Evolutionary conservation across 306 rosid genomes (phyloP).

Genomic region (Begonia loranthoides): DNA sequence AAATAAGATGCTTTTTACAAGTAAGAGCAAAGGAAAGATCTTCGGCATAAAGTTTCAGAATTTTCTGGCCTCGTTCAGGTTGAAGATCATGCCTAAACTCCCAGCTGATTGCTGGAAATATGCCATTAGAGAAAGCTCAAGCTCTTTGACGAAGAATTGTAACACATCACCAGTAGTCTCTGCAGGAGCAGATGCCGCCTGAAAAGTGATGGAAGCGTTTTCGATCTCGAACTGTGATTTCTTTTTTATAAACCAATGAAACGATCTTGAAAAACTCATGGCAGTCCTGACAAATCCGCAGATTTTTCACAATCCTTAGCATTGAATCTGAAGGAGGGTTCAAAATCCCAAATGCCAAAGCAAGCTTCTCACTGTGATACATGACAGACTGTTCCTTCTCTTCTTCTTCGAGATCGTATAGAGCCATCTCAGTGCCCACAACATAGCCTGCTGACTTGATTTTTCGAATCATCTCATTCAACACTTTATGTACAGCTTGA

Average conservation of each 20-base stretch:
- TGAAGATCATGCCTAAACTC: too few relatives aligned
- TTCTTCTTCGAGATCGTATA: conserved; percentile 10
- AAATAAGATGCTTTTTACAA: too few relatives aligned
- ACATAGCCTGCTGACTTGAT: conserved; percentile 4
- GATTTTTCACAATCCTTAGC: conserved; percentile 11
- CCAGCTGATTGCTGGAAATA: too few relatives aligned
- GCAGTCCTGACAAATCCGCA: conserved; percentile 11
- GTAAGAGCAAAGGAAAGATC: too few relatives aligned
- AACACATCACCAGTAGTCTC: conserved; percentile 4
- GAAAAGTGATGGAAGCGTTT: conserved; percentile 10
- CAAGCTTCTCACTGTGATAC: conserved; percentile 10
- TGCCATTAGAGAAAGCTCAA: neutral
- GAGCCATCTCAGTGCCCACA: conserved; percentile 9
- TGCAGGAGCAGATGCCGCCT: conserved; percentile 7
- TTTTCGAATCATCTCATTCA: conserved; percentile 3
- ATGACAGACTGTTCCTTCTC: conserved; percentile 8
- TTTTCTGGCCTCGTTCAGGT: conserved; percentile 1
- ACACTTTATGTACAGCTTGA: conserved; percentile 4
- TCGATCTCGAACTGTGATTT: conserved; percentile 8
- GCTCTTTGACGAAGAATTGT: neutral
- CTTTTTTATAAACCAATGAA: conserved; percentile 9
- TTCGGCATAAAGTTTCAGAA: neutral
- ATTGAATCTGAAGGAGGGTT: conserved; percentile 8
- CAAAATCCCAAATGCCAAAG: conserved; percentile 10
- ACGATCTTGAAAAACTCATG: conserved; percentile 8